Evolutionary conservation across 2,329 filamentous ascomycete species (phyloP), one percentile per base, ranked within the genome.

Genomic region (Verticillium albo-atrum): DNA sequence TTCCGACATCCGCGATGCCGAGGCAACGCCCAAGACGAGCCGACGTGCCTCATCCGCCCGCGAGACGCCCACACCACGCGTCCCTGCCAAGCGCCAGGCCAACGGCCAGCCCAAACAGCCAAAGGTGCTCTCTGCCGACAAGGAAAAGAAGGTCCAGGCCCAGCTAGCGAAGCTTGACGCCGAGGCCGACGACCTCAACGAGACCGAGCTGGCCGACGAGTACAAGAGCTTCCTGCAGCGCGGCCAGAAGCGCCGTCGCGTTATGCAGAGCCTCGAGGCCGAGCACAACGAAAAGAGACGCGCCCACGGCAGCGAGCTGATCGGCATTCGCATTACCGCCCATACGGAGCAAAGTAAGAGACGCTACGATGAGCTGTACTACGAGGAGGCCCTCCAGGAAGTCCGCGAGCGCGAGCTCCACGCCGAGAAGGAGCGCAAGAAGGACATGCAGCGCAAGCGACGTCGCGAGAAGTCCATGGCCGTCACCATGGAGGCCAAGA

Each of bases 361-460:
- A 57, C 87, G 91, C 32, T 97, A 91, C 72, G 86, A 91, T 61
- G 82, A 89, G 15, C 79, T 88, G 53, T 88, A 95, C 71, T 93
- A 92, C 70, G 85, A 90, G 20, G 88, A 90, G 47, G 94, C 95
- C 1, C 84, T 94, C 61, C 85, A 90, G 57, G 89, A 97, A 67
- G 94, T 98, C 2, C 90, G 95, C 65, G 89, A 92, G 62, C 91
- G 92, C 65, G 94, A 97, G 72, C 82, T 97, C 7, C 89, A 90
- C 62, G 92, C 94, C 62, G 95, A 99, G 75, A 99, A 99, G 77
- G 95, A 99, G 76, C 91, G 95, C 65, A 99, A 99, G 80, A 99
- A 99, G 79, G 95, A 99, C 71, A 98, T 99, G 92, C 95, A 99
- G 73, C 90, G 95, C 64, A 99, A 98, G 79, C 87, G 95, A 61